Conservation (phyloP, 2,329 filamentous ascomycete species). For the Grosmannia penicillata region DNA sequence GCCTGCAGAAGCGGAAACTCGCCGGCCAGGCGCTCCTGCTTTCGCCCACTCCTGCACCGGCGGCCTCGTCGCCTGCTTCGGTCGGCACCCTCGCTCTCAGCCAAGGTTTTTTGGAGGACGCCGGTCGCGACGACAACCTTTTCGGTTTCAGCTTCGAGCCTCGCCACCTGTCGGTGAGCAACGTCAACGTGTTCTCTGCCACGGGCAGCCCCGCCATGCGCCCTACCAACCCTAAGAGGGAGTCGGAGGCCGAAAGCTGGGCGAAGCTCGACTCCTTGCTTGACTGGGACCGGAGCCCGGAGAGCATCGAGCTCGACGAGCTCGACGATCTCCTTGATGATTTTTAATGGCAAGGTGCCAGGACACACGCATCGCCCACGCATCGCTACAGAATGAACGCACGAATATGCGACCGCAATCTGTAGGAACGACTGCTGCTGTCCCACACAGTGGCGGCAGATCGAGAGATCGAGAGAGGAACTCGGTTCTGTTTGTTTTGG, state of each 20-base stretch:
- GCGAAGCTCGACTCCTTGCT: slow-evolving; percentile 27
- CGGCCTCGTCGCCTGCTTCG: slow-evolving; percentile 14
- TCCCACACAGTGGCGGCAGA: too few relatives aligned
- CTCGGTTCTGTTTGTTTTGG: not conserved
- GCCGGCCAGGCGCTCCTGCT: slow-evolving; percentile 25
- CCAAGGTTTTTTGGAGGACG: slow-evolving; percentile 25
- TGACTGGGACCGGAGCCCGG: slow-evolving; percentile 59
- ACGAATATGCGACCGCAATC: too few relatives aligned
- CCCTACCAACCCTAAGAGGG: slow-evolving; percentile 25
- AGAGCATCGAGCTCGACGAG: slow-evolving; percentile 85
- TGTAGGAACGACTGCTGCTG: too few relatives aligned
- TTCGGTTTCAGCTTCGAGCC: slow-evolving; percentile 36
- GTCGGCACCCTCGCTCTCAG: slow-evolving; percentile 1
- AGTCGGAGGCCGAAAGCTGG: slow-evolving; percentile 26
- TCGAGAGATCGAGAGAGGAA: too few relatives aligned
- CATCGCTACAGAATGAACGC: too few relatives aligned
- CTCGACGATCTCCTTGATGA: slow-evolving; percentile 74
- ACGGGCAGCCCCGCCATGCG: slow-evolving; percentile 42
- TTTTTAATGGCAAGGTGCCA: slow-evolving; percentile 34
- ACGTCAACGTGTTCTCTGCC: slow-evolving; percentile 23
- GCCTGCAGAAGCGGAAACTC: slow-evolving; percentile 54
- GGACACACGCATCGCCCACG: not conserved
- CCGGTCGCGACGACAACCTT: slow-evolving; percentile 33
- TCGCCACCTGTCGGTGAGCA: slow-evolving; percentile 8
- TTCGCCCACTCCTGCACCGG: slow-evolving; percentile 9